A percentile compares a stretch with the other conserved stretches of the same genome.
phyloP scores from a whole-genome alignment of 192 early-diverging fungal genomes.

The Jimgerdemannia flammicorona region DNA sequence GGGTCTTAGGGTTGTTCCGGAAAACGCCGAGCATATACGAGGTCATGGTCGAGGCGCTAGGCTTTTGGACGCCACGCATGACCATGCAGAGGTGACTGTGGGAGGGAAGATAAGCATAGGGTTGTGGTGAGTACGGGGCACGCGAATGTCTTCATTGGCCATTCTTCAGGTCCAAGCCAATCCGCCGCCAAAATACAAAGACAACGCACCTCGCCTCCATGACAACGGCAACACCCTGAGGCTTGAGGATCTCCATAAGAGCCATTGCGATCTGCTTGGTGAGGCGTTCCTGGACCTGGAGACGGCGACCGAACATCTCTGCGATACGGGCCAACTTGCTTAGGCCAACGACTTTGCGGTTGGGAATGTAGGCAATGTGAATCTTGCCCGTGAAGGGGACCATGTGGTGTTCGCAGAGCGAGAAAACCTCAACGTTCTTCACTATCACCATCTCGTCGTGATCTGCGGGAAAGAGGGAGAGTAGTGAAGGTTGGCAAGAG shows the following conservation, averaged over 20 bases:
- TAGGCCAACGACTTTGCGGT: slow-evolving; percentile 90
- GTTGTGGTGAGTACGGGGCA: too few relatives aligned
- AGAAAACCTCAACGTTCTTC: slow-evolving; percentile 93
- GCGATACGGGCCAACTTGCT: slow-evolving; percentile 97
- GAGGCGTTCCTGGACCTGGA: slow-evolving; percentile 97
- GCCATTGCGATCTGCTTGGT: slow-evolving; percentile 97
- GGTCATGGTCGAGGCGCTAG: slow-evolving; percentile 92
- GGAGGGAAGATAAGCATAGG: too few relatives aligned
- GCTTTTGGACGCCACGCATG: slow-evolving; percentile 97
- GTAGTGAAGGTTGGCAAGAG: neutral
- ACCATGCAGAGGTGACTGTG: slow-evolving; percentile 93
- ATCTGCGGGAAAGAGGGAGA: slow-evolving; percentile 42
- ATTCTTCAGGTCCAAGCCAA: too few relatives aligned
- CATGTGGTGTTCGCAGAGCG: slow-evolving; percentile 98
- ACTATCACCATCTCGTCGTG: slow-evolving; percentile 99
- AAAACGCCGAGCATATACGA: slow-evolving; percentile 95
- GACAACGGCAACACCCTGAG: slow-evolving; percentile 95
- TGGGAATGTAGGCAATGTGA: slow-evolving; percentile 95
- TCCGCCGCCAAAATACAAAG: too few relatives aligned
- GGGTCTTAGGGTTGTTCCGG: slow-evolving; percentile 83
- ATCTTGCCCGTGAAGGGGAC: slow-evolving; percentile 98
- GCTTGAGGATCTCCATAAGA: slow-evolving; percentile 87
- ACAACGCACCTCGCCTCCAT: slow-evolving; percentile 82
- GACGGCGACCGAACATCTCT: slow-evolving; percentile 93
- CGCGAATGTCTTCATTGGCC: too few relatives aligned